Evolutionary conservation across 2,329 filamentous ascomycete species (phyloP), one percentile per base, ranked within the genome.

Genomic region (Albophoma yamanashiensis): DNA sequence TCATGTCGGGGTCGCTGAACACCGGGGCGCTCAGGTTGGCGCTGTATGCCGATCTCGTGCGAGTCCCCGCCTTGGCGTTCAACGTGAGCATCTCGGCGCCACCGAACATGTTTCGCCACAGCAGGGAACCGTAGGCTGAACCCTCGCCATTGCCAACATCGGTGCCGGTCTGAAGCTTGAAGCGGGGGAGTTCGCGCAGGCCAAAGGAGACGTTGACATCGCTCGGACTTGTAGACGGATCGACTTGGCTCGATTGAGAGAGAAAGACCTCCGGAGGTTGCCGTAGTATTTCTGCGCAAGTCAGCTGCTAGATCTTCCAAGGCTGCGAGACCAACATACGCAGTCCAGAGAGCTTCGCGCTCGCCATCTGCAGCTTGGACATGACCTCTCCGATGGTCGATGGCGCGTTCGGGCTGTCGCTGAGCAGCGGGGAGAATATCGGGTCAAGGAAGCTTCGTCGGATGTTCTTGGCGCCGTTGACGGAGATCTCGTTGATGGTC

Each of bases 61-160:
- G 84, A 8, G 93, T 97, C 60, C 94, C 94, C 31, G 92, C 78
- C 39, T 91, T 92, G 56, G 91, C 92, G 68, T 96, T 93, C 62
- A 96, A 78, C 58, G 90, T 91, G 63, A 99, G 77, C 60, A 89
- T 89, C 77, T 99, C 94, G 31, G 92, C 94, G 45, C 94, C 94
- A 58, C 94, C 94, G 71, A 99, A 91, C 62, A 99, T 82, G 75
- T 99, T 99, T 66, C 94, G 87, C 79, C 92, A 87, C 58, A 93
- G 81, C 53, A 92, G 82, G 66, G 94, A 93, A 65, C 90, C 88
- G 70, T 96, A 97, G 4, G 92, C 93, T 9, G 92, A 96, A 42
- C 93, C 94, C 74, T 99, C 94, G 27, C 91, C 87, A 70, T 95
- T 96, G 63, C 94, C 94, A 55, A 96, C 82, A 71, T 97, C 93